Percentiles rank a stretch among this genome's conserved stretches.
phyloP scores from a whole-genome alignment of 805 yeast genomes.

The Pichia eremophila region DNA sequence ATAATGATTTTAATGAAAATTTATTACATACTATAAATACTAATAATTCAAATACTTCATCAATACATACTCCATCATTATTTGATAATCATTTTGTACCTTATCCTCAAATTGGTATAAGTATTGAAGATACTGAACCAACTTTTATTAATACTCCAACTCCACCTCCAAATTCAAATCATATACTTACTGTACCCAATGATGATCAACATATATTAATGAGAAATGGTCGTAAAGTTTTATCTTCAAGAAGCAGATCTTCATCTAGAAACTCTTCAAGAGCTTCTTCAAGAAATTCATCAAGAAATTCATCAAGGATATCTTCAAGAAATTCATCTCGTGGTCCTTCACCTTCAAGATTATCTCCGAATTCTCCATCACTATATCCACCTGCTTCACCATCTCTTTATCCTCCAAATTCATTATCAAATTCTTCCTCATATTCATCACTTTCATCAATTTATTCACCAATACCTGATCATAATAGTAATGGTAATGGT shows the following conservation, averaged over 20 bases:
- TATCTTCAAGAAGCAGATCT: background rate
- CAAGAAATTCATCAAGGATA: background rate
- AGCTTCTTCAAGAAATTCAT: too few species aligned
- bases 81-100: background rate
- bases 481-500: background rate
- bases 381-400: background rate
- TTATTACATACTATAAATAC: too few species aligned
- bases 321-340: background rate
- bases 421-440: background rate
- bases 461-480: background rate
- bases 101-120: background rate
- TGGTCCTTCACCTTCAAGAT: background rate
- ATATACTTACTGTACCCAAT: background rate
- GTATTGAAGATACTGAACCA: conserved; percentile 16
- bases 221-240: background rate
- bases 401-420: background rate
- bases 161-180: too few species aligned
- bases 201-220: background rate
- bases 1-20: background rate
- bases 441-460: background rate
- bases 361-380: background rate
- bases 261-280: background rate
- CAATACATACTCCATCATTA: background rate
- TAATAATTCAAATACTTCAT: background rate
- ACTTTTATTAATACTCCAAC: too few species aligned